phyloP scores from a whole-genome alignment of 164 flowering plant genomes.

The Brasenia schreberi region DNA sequence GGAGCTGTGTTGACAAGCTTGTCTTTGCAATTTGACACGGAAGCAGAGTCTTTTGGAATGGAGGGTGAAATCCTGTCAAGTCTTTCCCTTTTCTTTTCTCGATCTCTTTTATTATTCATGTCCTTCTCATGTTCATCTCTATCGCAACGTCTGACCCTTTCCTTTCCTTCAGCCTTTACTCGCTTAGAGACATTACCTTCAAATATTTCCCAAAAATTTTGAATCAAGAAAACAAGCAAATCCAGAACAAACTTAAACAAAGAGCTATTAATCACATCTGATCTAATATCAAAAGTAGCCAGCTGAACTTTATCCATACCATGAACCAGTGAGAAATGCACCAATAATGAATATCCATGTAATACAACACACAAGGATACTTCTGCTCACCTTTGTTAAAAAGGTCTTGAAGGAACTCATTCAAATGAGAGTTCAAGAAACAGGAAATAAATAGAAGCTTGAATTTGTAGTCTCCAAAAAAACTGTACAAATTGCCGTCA shows the following conservation, averaged over 20 bases:
- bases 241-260: no score
- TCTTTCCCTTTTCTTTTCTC: constrained; percentile 48
- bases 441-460: no score
- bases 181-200: constrained; percentile 36
- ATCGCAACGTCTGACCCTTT: constrained; percentile 41
- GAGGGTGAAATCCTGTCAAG: constrained; percentile 27
- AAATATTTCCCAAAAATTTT: neutral
- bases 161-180: constrained; percentile 49
- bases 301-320: no score
- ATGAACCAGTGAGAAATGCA: no score
- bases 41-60: constrained; percentile 23
- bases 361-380: no score
- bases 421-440: constrained; percentile 26
- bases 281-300: no score
- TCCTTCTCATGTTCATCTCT: constrained; percentile 46
- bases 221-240: no score
- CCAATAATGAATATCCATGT: no score
- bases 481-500: no score
- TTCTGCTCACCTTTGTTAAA: constrained; percentile 50
- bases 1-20: constrained; percentile 65
- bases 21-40: constrained; percentile 43
- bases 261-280: no score
- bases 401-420: constrained; percentile 59
- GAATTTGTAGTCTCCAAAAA: no score
- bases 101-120: constrained; percentile 30